Conservation (phyloP, 306 rosid species). For the Ziziphus jujuba region DNA sequence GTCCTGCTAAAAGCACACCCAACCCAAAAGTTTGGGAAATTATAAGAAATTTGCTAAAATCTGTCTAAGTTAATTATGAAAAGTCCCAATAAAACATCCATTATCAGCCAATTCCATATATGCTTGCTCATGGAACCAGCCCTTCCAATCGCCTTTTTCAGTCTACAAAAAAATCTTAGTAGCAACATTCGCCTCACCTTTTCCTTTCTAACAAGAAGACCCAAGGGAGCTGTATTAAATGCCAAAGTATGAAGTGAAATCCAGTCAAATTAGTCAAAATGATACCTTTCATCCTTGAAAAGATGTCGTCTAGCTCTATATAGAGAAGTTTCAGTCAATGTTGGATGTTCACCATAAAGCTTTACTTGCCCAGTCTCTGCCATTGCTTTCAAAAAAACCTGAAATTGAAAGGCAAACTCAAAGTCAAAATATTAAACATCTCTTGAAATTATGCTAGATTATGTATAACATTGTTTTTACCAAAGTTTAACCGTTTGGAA, state of each 20-base stretch:
- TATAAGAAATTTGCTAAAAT: too few species aligned
- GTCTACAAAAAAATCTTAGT: too few species aligned
- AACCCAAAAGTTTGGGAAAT: too few species aligned
- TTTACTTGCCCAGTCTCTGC: constrained; percentile 91
- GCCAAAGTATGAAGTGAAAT: neutral
- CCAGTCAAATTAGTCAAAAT: constrained; percentile 10
- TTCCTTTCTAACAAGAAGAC: too few species aligned
- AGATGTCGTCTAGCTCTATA: constrained; percentile 93
- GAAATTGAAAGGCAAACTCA: constrained; percentile 19
- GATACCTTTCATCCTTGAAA: constrained; percentile 92
- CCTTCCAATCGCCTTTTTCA: neutral
- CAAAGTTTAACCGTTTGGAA: too few species aligned
- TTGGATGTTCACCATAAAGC: constrained; percentile 82
- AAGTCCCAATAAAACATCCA: too few species aligned
- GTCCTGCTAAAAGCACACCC: too few species aligned
- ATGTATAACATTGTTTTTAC: neutral
- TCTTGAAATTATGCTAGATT: neutral
- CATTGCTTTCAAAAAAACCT: constrained; percentile 99
- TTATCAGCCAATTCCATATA: too few species aligned
- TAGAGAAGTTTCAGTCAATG: constrained; percentile 85
- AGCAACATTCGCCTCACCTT: too few species aligned
- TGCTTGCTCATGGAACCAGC: neutral
- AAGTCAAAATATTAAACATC: constrained; percentile 15
- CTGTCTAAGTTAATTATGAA: too few species aligned
- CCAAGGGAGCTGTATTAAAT: neutral